Evolutionary conservation across 306 rosid species (phyloP), one percentile per base, ranked within the genome.

Genomic region (Prunus kanzakura): DNA sequence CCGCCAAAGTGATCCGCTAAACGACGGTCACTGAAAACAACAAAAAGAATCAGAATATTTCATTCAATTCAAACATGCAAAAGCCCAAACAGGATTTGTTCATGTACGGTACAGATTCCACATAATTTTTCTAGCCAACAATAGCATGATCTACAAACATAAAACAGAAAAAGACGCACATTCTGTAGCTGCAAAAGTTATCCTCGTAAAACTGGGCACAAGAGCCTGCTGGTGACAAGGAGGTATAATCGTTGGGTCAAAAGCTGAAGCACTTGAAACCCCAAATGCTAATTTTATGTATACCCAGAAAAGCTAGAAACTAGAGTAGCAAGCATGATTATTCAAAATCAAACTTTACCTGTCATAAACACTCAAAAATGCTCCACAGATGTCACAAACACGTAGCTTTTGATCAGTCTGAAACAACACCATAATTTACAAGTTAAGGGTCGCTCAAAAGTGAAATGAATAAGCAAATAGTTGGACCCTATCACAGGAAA

Each of bases 151-250:
- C 96, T 87, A 83, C 91, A 89, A 90, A 90, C 89, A 89, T 80
- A 84, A 86, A 91, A 92, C 86, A 93, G 86, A 89, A 90, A 88
- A 88, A 91, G 92, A 96, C 99, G 97, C 99, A 93, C 98, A 93
- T 93, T 96, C 96, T 91, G 88, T 93, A 96, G 99, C 98, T 82
- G 99, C 96, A 96, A 89, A 91, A 96, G 98, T 93, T 90, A 93
- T 96, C 99, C 98, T 83, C 98, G 98, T 89, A 96, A 89, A 93
- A 93, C 94, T 91, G 87, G 99, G 97, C 94, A 88, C 97, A 93
- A 96, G 88, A 93, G 99, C 97, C 97, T 96, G 99, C 99, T 96
- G 99, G 98, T 90, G 92, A 96, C 93, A 96, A 96, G 97, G 98
- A 93, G 99, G 99, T 88, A 93, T 91, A 84, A 93, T 91, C 80